Evolutionary conservation across 495 filamentous ascomycete genomes (phyloP), one percentile per base, ranked within the genome.

Genomic region (Xylaria palmicola): DNA sequence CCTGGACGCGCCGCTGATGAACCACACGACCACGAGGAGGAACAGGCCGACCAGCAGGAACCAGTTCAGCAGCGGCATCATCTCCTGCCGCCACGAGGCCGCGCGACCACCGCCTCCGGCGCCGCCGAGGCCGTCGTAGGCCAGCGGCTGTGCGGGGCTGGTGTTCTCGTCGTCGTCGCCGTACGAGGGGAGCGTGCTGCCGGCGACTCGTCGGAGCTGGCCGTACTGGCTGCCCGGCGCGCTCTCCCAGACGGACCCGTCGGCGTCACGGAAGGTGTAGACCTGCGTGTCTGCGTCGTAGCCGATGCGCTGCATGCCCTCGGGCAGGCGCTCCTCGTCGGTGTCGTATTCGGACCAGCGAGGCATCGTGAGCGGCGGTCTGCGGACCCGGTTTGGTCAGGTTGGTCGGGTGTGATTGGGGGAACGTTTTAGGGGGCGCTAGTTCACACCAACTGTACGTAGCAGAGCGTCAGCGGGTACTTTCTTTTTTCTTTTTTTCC

Each of bases 281-380:
- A 65, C 69, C 56, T 82, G 74, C 4, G 69, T 74, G 62, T 82
- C 79, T 65, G 79, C 80, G 64, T 84, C 81, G 69, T 84, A 84
- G 64, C 76, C 80, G 27, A 81, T 69, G 56, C 80, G 76, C 17
- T 68, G 56, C 77, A 84, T 81, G 67, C 80, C 80, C 39, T 78
- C 74, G 36, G 81, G 81, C 22, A 84, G 73, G 45, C 81, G 81
- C 47, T 80, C 71, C 19, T 77, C 77, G 63, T 84, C 81, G 50
- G 75, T 69, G 50, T 77, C 74, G 67, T 75, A 74, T 52, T 77
- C 65, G 17, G 76, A 70, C 73, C 74, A 78, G 63, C 75, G 75
- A 45, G 70, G 56, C 76, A 79, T 78, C 34, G 56, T 59, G n/a
- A n/a, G 26, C n/a, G 36, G n/a, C n/a, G n/a, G n/a, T 6, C 29